Base-by-base conservation (phyloP, 208 protist genomes). In the Leishmania major region DNA sequence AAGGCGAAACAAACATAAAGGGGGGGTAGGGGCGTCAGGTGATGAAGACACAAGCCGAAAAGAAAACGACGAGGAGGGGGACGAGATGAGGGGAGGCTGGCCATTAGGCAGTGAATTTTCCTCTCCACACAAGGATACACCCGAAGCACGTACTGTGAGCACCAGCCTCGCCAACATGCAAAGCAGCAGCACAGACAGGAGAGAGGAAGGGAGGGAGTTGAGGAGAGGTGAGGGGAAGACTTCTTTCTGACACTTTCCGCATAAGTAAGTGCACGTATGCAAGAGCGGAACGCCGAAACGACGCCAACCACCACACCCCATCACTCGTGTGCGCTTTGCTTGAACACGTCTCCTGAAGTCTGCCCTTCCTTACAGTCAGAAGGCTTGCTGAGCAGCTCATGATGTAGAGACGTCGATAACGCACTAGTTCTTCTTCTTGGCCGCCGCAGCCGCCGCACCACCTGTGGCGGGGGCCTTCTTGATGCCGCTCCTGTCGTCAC, bases 391-490 rank as follows among this genome's bases (percentile, higher is more conserved):
- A 31, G 45, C 43, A 53, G 40, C 11, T 28, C 70, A 74, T 17
- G 8, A 53, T 45, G 13, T 15, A 22, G 47, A 22, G 22, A 2
- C 15, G 47, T 4, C 31, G 19, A 47, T 13, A 28, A 47, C 0
- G 22, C 13, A n/a, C n/a, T 43, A 66, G 37, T 57, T 75, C 53
- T 75, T 73, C 59, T 53, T 64, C 28, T 62, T 78, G 0, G 75
- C 51, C 22, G 75, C 55, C 47, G 57, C 31, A 25, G 74, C 37
- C 1, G 74, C 73, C 51, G 73, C 49, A 43, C 37, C 67, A 31
- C 35, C 4, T 72, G 67, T 47, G 19, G 67, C 67, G 8, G 37
- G 15, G 40, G 17, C 45, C 77, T 81, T 85, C 81, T 80, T 81
- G 25, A 67, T 78, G 71, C 10, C 49, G n/a, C 15, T 51, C 2